Conservation (phyloP, 139 green algal species). For the Asterochloris sp. region DNA sequence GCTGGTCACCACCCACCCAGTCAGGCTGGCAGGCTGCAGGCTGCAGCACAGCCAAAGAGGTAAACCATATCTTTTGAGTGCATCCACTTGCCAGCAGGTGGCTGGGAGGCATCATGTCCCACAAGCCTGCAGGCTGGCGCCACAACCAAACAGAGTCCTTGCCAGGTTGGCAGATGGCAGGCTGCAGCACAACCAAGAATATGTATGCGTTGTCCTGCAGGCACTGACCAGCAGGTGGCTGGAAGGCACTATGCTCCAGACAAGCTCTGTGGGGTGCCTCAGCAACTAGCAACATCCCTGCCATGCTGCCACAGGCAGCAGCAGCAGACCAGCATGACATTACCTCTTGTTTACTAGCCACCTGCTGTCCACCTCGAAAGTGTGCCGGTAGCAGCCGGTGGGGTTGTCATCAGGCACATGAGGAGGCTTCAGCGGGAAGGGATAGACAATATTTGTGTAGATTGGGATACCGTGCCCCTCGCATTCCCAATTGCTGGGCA, state of each 20-base stretch:
- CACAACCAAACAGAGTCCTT: too few relatives aligned
- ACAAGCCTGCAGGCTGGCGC: too few relatives aligned
- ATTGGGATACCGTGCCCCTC: conserved; percentile 81
- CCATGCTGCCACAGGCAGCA: neutral
- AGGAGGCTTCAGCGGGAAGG: conserved; percentile 85
- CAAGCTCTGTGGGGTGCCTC: neutral
- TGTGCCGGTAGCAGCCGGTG: conserved; percentile 84
- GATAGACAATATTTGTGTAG: conserved; percentile 96
- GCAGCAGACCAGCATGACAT: neutral
- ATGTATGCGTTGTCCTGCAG: too few relatives aligned
- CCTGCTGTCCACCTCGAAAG: conserved; percentile 45
- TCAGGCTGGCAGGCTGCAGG: too few relatives aligned
- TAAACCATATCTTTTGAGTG: too few relatives aligned
- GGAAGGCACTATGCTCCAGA: neutral
- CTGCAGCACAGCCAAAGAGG: too few relatives aligned
- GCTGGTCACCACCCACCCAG: too few relatives aligned
- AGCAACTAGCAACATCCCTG: neutral
- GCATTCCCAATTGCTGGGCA: conserved; percentile 84
- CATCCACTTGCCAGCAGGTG: too few relatives aligned
- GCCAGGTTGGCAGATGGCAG: too few relatives aligned
- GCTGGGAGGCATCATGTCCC: too few relatives aligned
- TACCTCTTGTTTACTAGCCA: conserved; percentile 9
- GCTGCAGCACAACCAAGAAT: too few relatives aligned
- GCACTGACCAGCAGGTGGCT: too few relatives aligned
- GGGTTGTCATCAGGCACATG: conserved; percentile 85